phyloP scores from a whole-genome alignment of 192 early-diverging fungal genomes.

The Backusella australiensis region DNA sequence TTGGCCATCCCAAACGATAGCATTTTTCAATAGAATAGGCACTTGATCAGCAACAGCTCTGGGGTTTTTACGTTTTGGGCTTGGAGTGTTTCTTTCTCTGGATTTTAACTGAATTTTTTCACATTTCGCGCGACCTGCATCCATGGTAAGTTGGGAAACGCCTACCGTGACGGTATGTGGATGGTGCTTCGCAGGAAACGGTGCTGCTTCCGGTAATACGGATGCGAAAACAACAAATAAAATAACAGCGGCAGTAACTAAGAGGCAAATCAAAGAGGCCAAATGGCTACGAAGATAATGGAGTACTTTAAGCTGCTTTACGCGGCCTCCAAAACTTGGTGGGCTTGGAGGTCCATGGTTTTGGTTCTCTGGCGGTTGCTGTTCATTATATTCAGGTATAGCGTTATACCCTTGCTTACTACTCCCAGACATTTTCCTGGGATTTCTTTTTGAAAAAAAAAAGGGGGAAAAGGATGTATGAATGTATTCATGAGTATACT shows the following conservation, averaged over 20 bases:
- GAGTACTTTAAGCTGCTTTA: not conserved
- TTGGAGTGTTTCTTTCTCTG: not conserved
- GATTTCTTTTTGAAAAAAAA: not conserved
- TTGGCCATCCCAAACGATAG: conserved; percentile 37
- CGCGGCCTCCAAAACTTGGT: not conserved
- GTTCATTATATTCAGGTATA: conserved; percentile 4
- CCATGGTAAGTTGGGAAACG: not conserved
- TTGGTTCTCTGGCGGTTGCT: not conserved
- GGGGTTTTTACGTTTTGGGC: conserved; percentile 8
- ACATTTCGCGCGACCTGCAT: not conserved
- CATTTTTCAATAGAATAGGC: conserved; percentile 27
- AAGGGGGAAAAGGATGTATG: not conserved
- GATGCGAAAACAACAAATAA: not conserved
- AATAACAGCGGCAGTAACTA: not conserved
- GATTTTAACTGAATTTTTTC: not conserved
- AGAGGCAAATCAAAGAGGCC: not conserved
- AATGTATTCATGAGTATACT: not conserved
- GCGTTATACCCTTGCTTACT: not conserved
- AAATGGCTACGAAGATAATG: not conserved
- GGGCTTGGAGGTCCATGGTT: not conserved
- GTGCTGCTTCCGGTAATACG: not conserved
- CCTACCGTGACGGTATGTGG: not conserved
- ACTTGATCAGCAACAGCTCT: not conserved
- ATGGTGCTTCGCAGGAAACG: not conserved
- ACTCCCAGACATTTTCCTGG: not conserved